Base-by-base conservation (phyloP, 208 protist genomes). In the Wallacemonas sp. region DNA sequence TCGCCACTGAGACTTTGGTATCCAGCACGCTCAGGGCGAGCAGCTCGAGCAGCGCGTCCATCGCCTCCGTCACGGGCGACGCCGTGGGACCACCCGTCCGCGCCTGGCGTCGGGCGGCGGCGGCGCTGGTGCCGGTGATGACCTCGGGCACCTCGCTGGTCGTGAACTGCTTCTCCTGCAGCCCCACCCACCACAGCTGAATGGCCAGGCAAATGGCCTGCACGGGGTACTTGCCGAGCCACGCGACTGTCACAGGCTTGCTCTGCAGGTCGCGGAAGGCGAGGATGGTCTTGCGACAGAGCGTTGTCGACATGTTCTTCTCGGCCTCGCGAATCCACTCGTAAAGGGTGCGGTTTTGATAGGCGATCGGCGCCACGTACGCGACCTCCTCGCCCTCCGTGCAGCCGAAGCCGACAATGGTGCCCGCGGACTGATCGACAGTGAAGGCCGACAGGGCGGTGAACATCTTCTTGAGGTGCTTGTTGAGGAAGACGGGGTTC, bases 381-480 rank as follows among this genome's bases (percentile, higher is more conserved):
- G n/a, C 38, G 10, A 99, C 86, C 18, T 78, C 62, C 76, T 99
- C 98, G 26, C 97, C 97, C 57, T 99, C 95, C 22, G 65, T 72
- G 39, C 89, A 98, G 18, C 71, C 48, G 74, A 99, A 98, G 50
- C 90, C 94, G 14, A 86, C 22, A 29, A 99, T 79, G 11, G 72
- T 66, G 29, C 52, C 65, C 5, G 77, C 72, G 25, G 73, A n/a
- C 66, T 70, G 46, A 33, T 62, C 61, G n/a, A 81, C 25, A n/a
- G 76, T 57, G 44, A 99, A 71, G 26, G 77, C 72, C 10, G 93
- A 65, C 14, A 99, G 74, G n/a, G 98, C 99, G 18, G 98, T 98
- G 87, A 99, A 99, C 98, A 99, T 99, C 82, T 99, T 99, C 42
- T 86, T 88, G 26, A 99, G 89, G 76, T 99, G 98, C 64, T 99